These are phyloP conservation scores for Yamadazyma phyllophila DNA, from an alignment of 805 yeast genomes.

Conservation along the genomic window DNA sequence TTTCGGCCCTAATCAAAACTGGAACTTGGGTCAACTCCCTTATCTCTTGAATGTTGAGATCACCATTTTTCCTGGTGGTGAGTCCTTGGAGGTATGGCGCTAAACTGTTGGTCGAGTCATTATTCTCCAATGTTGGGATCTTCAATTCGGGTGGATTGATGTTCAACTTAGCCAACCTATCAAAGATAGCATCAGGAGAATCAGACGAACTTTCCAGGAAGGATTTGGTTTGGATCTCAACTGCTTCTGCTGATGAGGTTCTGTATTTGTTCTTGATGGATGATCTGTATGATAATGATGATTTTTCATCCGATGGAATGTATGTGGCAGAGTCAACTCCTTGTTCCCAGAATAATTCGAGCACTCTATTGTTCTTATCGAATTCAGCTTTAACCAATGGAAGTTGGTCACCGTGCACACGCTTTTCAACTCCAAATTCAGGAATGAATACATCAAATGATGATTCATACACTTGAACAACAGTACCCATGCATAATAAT, in stretches of 20 bases:
- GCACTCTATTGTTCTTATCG: constrained; percentile 59
- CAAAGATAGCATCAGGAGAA: constrained; percentile 42
- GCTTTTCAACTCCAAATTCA: constrained; percentile 90
- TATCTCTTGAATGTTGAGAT: constrained; percentile 71
- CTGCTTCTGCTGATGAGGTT: constrained; percentile 70
- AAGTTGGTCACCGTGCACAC: constrained; percentile 96
- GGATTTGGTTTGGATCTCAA: constrained; percentile 48
- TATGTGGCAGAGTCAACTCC: constrained; percentile 91
- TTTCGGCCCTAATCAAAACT: constrained; percentile 80
- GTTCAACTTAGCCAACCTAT: constrained; percentile 49
- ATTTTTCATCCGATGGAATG: constrained; percentile 86
- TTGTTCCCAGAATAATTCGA: constrained; percentile 89
- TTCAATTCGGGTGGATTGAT: constrained; percentile 47
- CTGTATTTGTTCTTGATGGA: constrained; percentile 78
- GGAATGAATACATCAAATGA: constrained; percentile 92
- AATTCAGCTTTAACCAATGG: constrained; percentile 92
- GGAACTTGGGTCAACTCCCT: constrained; percentile 78
- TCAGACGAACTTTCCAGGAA: constrained; percentile 20
- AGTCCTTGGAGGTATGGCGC: constrained; percentile 58
- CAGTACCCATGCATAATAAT: constrained; percentile 78
- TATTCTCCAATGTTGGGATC: constrained; percentile 16
- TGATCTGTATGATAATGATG: constrained; percentile 70
- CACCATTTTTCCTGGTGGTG: constrained; percentile 59
- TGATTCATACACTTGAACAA: constrained; percentile 90
- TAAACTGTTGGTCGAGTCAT: constrained; percentile 25